These are phyloP conservation scores for Sporothrix brasiliensis DNA, from an alignment of 2,329 filamentous ascomycete genomes.

Conservation along the genomic window DNA sequence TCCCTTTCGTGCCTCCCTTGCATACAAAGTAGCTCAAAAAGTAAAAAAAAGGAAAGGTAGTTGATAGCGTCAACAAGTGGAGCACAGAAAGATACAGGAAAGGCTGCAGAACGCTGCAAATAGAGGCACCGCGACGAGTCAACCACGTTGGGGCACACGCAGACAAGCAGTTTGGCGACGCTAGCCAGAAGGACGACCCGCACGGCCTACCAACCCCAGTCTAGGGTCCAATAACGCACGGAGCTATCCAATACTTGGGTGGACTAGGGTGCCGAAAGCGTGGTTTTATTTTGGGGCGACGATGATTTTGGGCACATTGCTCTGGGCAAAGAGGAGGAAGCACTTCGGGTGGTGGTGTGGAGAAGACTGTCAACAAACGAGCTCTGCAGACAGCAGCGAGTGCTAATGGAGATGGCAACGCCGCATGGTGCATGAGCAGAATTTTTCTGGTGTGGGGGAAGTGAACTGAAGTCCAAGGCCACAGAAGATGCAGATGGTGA, in stretches of 20 bases:
- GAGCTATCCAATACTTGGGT: slow-evolving; percentile 30
- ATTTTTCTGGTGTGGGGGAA: slow-evolving; percentile 18
- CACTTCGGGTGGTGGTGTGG: slow-evolving; percentile 1
- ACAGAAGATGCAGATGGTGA: neutral
- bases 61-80: no score
- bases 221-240: slow-evolving; percentile 34
- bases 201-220: slow-evolving; percentile 16
- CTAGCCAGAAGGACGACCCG: slow-evolving; percentile 13
- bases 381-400: neutral
- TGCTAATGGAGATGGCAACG: slow-evolving; percentile 21
- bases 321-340: slow-evolving; percentile 1
- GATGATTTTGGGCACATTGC: slow-evolving; percentile 3
- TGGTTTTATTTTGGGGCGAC: slow-evolving; percentile 26
- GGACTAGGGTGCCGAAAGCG: slow-evolving; percentile 12
- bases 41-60: neutral
- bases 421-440: slow-evolving; percentile 18
- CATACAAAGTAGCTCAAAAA: neutral
- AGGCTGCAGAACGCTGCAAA: slow-evolving; percentile 14
- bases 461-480: slow-evolving; percentile 9
- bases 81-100: neutral
- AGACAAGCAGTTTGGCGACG: slow-evolving; percentile 21
- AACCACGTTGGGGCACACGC: neutral
- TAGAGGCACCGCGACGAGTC: neutral
- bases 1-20: slow-evolving; percentile 5
- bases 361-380: neutral